phyloP scores from a whole-genome alignment of 2,329 filamentous ascomycete species.

The Phialocephala sp. region DNA sequence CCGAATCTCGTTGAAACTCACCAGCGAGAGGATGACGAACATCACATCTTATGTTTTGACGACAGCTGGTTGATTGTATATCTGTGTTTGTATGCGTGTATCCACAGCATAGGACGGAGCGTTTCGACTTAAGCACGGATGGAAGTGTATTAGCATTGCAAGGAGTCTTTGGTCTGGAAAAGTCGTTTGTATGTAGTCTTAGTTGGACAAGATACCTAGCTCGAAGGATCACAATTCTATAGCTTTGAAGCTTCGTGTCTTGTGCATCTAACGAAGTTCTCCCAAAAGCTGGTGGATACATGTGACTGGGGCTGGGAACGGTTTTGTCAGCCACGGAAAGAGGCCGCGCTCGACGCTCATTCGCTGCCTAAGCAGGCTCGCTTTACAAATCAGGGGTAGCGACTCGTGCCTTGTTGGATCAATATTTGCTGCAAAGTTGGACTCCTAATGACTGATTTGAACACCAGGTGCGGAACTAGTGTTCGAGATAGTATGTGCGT shows the following conservation, averaged over 20 bases:
- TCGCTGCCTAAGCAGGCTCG: slow-evolving; percentile 2
- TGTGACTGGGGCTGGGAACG: neutral
- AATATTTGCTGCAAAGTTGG: neutral
- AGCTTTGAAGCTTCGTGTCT: neutral
- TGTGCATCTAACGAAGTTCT: neutral
- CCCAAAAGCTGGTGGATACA: too few relatives aligned
- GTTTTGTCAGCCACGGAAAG: slow-evolving; percentile 8
- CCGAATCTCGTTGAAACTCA: slow-evolving; percentile 88
- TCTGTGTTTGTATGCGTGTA: slow-evolving; percentile 8
- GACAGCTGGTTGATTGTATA: slow-evolving; percentile 43
- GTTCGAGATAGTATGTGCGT: neutral
- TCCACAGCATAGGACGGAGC: slow-evolving; percentile 3
- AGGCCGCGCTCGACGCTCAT: neutral
- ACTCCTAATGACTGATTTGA: neutral
- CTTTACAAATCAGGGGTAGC: slow-evolving; percentile 4
- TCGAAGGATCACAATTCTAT: neutral
- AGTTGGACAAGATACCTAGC: neutral
- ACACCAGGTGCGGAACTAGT: neutral
- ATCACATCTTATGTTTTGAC: slow-evolving; percentile 60
- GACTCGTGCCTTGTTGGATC: neutral
- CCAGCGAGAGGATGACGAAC: slow-evolving; percentile 86
- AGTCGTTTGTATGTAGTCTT: neutral
- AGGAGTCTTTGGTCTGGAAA: slow-evolving; percentile 18
- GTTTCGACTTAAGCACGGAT: neutral
- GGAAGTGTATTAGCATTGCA: slow-evolving; percentile 15